Evolutionary conservation across 225 moss, liverwort and hornwort species (phyloP).

Genomic region (Marchantia polymorpha): DNA sequence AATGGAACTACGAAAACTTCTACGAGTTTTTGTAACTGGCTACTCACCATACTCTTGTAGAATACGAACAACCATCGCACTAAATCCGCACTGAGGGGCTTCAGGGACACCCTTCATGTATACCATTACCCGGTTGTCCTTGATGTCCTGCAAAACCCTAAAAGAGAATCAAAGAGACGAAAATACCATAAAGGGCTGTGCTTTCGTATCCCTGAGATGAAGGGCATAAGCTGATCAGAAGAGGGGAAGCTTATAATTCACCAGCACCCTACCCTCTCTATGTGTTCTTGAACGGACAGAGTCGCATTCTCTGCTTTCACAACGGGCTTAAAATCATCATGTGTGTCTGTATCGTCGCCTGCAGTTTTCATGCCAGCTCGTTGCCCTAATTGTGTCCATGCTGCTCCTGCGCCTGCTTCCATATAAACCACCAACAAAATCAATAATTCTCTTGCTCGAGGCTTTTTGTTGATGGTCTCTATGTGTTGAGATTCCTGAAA

Average conservation of each 20-base stretch:
- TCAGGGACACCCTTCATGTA: slow-evolving; percentile 90
- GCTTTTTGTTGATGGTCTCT: too few species aligned
- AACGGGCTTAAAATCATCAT: slow-evolving; percentile 84
- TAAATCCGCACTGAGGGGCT: slow-evolving; percentile 80
- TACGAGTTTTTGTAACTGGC: background rate
- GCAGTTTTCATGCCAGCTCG: slow-evolving; percentile 49
- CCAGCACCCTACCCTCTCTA: slow-evolving; percentile 63
- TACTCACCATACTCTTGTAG: slow-evolving; percentile 62
- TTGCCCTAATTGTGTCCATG: slow-evolving; percentile 52
- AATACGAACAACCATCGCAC: slow-evolving; percentile 71
- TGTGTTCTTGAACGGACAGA: slow-evolving; percentile 60
- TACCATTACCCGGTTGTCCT: slow-evolving; percentile 66
- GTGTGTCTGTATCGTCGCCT: slow-evolving; percentile 68
- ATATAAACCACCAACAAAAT: background rate
- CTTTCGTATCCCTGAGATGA: background rate
- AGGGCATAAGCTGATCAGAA: background rate
- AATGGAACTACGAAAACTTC: too few species aligned
- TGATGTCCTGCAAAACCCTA: slow-evolving; percentile 49
- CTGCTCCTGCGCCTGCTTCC: slow-evolving; percentile 18
- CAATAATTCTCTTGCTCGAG: too few species aligned
- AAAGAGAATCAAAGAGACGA: background rate
- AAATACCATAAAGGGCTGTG: background rate
- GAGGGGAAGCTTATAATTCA: background rate
- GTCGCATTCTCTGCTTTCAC: slow-evolving; percentile 44
- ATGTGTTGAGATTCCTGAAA: too few species aligned